Evolutionary conservation across 192 early-diverging fungal genomes (phyloP), one percentile per base, ranked within the genome.

Genomic region (Backusella tuberculispora): DNA sequence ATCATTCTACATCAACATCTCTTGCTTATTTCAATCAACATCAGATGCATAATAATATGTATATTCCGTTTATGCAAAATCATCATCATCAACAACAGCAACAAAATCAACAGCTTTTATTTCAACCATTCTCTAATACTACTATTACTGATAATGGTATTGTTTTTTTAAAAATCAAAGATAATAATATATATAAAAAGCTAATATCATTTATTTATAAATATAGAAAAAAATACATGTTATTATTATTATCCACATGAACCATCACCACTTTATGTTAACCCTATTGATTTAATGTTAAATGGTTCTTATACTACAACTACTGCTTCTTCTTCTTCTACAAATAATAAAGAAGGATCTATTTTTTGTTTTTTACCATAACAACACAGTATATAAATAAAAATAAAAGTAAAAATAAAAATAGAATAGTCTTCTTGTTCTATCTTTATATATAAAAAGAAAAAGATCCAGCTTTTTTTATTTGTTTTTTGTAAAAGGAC

Each of bases 201-300:
- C n/a, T n/a, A n/a, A n/a, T 56, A 21, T 56, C 24, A 56, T 21
- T 56, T 56, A 56, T 56, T 56, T 56, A 56, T 56, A 21, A 21
- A 56, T 56, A 21, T 56, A 56, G 53, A 26, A 60, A 60, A 60
- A 60, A 60, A 60, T 60, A 60, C 53, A 60, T 26, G 50, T 53
- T 53, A 19, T 8, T 53, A 60, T 60, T 26, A 50, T 19, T 50
- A 60, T 60, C 10, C 53, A 4, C 53, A 34, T 34, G 29, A 34
- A 34, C 29, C 29, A 34, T 34, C 53, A 9, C 21, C 6, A 13
- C 21, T 60, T 19, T 60, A 19, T 60, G 53, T 60, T 2, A 60
- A 60, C 21, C 53, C 53, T 26, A 26, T 12, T 60, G 24, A 60
- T 60, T 60, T 60, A 24, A 60, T 60, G 21, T 26, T 60, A 24